These are phyloP conservation scores for Cercospora canescens DNA, from an alignment of 2,329 filamentous ascomycete genomes.

Conservation along the genomic window DNA sequence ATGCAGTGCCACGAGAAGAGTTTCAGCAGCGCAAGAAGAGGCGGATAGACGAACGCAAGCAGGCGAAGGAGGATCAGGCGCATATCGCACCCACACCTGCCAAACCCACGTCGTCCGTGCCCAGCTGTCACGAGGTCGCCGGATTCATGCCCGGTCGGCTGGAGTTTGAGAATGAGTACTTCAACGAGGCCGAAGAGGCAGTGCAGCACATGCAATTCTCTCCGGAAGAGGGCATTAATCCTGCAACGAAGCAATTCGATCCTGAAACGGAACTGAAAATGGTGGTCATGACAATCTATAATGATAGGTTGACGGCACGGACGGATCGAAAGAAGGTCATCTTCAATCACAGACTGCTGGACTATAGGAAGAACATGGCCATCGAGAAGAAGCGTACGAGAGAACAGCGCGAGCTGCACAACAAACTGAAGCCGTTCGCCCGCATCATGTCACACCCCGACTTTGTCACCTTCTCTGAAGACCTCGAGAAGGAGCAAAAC, in stretches of 20 bases:
- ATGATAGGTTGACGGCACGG: constrained; percentile 82
- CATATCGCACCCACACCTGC: constrained; percentile 80
- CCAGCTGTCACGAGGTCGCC: constrained; percentile 95
- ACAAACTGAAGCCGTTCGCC: constrained; percentile 93
- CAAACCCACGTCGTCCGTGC: constrained; percentile 93
- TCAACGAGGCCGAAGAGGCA: constrained; percentile 96
- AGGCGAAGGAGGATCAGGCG: constrained; percentile 79
- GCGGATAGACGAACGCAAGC: constrained; percentile 87
- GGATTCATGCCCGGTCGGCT: constrained; percentile 97
- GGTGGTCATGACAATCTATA: constrained; percentile 98
- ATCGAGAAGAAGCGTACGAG: constrained; percentile 94
- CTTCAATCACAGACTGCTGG: constrained; percentile 89
- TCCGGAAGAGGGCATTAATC: constrained; percentile 88
- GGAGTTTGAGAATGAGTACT: constrained; percentile 96
- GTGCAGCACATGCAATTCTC: constrained; percentile 99
- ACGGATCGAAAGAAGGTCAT: constrained; percentile 95
- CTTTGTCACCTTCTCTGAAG: constrained; percentile 82
- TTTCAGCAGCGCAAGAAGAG: constrained; percentile 91
- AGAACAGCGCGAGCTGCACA: constrained; percentile 86
- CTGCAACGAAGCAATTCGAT: constrained; percentile 79
- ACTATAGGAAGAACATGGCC: constrained; percentile 88
- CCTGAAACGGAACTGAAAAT: constrained; percentile 97
- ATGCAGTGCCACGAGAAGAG: constrained; percentile 82
- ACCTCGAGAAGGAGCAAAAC: constrained; percentile 87
- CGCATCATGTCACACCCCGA: constrained; percentile 95